Evolutionary conservation across 306 rosid genomes (phyloP).

Genomic region (Dalbergia cultrata): DNA sequence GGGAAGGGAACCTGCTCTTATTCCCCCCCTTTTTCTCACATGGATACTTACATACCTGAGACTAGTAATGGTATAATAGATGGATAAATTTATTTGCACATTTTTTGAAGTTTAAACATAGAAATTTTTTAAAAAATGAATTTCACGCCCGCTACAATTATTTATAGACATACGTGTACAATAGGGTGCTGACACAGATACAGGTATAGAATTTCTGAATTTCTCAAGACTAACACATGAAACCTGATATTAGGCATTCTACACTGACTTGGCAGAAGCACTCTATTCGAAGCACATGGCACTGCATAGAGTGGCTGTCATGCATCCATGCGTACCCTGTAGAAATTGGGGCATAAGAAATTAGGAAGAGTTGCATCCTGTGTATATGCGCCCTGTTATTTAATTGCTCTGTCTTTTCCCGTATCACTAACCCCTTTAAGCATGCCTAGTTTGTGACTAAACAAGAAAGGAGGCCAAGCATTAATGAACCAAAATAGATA

Average conservation of each 20-base stretch:
- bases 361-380: background rate
- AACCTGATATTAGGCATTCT: constrained; percentile 14
- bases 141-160: background rate
- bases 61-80: background rate
- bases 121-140: background rate
- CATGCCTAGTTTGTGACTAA: constrained; percentile 29
- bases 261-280: constrained; percentile 7
- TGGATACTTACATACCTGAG: background rate
- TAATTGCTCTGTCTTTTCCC: background rate
- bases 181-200: background rate
- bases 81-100: background rate
- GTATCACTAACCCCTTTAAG: constrained; percentile 32
- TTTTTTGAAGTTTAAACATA: background rate
- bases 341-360: background rate
- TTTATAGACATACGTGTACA: background rate
- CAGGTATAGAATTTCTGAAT: constrained; percentile 14
- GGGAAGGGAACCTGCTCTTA: constrained; percentile 10
- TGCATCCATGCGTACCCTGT: background rate
- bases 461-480: constrained; percentile 43
- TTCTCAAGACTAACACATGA: background rate
- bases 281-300: constrained; percentile 20
- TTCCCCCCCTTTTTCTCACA: background rate
- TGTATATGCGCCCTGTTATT: background rate
- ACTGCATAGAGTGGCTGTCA: constrained; percentile 36
- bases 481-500: constrained; percentile 45